phyloP scores from a whole-genome alignment of 176 grass and related monocot species.

The Puccinellia tenuiflora region DNA sequence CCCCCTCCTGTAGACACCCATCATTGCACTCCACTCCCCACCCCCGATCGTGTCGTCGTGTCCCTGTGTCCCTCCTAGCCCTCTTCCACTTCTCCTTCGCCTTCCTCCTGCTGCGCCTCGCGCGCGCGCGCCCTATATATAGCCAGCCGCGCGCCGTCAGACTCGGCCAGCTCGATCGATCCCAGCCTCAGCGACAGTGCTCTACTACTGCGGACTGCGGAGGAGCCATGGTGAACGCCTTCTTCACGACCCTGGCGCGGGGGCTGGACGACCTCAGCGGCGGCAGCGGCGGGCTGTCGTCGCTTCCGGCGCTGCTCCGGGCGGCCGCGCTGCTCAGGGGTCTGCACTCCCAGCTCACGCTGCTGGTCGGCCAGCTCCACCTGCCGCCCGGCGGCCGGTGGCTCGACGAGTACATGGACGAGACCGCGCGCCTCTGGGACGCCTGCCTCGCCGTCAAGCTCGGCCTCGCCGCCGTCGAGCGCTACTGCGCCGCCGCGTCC shows the following conservation, averaged over 20 bases:
- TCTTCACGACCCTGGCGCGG: slow-evolving; percentile 66
- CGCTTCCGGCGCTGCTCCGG: slow-evolving; percentile 51
- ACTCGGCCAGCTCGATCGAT: not conserved
- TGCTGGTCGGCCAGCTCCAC: slow-evolving; percentile 81
- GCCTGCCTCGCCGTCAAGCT: slow-evolving; percentile 82
- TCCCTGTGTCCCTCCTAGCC: not conserved
- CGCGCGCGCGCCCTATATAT: slow-evolving; percentile 19
- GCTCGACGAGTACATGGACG: slow-evolving; percentile 99
- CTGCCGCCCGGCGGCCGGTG: slow-evolving; percentile 81
- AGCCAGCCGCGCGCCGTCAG: not conserved
- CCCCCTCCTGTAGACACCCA: slow-evolving; percentile 77
- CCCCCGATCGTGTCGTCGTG: slow-evolving; percentile 8
- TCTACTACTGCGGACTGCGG: not conserved
- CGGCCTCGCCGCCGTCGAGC: slow-evolving; percentile 68
- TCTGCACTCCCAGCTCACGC: slow-evolving; percentile 68
- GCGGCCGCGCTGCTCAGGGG: slow-evolving; percentile 50
- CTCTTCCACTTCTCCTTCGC: not conserved
- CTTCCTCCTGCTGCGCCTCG: slow-evolving; percentile 9
- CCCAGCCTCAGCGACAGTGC: not conserved
- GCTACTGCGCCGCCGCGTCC: slow-evolving; percentile 50
- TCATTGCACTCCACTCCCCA: slow-evolving; percentile 45
- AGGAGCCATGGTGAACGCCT: slow-evolving; percentile 57
- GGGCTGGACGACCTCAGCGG: slow-evolving; percentile 70
- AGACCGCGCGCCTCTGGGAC: slow-evolving; percentile 88
- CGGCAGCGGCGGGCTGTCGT: slow-evolving; percentile 31